Evolutionary conservation across 2,329 filamentous ascomycete genomes (phyloP).

Genomic region (Cryphonectria parasitica): DNA sequence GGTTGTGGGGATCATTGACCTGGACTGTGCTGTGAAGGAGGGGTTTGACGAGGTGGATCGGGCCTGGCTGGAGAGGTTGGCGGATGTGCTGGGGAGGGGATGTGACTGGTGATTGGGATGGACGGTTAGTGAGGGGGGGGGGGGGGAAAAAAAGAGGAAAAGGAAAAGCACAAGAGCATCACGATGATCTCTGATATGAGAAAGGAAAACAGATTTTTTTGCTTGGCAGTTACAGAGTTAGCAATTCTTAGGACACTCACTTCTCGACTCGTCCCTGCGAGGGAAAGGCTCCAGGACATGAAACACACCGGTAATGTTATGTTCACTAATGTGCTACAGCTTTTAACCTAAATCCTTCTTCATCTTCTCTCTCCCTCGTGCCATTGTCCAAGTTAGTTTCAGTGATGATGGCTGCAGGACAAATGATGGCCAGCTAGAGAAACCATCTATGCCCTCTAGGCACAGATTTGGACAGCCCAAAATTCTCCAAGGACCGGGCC

Average conservation of each 20-base stretch:
- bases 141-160: not conserved
- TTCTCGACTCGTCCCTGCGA: not conserved
- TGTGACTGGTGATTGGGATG: slow-evolving; percentile 64
- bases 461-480: not conserved
- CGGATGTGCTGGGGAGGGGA: slow-evolving; percentile 57
- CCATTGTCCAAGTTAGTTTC: too few relatives aligned
- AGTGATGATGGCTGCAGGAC: not conserved
- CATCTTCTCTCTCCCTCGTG: not conserved
- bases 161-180: not conserved
- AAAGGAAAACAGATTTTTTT: not conserved
- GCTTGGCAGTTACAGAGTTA: not conserved
- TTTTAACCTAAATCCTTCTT: not conserved
- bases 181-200: not conserved
- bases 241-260: not conserved
- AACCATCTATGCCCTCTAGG: not conserved
- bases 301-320: not conserved
- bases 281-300: not conserved
- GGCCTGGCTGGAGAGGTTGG: slow-evolving; percentile 67
- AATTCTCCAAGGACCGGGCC: not conserved
- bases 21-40: slow-evolving; percentile 70
- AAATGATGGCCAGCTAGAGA: not conserved
- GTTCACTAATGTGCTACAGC: not conserved
- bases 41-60: slow-evolving; percentile 74
- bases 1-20: slow-evolving; percentile 64
- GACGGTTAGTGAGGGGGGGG: not conserved